Evolutionary conservation across 208 protist species (phyloP).

Genomic region (Vickermania spadyakhi): DNA sequence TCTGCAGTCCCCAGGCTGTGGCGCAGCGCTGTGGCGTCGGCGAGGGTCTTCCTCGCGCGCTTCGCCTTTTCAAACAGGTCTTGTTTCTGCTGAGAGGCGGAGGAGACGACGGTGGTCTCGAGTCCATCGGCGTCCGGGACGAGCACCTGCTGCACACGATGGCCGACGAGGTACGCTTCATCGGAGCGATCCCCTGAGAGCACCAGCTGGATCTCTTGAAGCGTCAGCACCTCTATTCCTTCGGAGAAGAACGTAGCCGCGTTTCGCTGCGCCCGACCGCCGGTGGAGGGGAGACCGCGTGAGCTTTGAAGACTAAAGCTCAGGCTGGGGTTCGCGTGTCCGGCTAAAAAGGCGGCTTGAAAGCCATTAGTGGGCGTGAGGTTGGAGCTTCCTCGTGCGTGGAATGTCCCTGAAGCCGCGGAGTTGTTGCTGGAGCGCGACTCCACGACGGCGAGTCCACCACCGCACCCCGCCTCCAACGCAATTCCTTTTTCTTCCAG

Average conservation of each 20-base stretch:
- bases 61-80: no score
- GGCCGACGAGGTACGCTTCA: neutral
- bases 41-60: no score
- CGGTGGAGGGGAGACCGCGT: neutral
- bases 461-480: neutral
- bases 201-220: neutral
- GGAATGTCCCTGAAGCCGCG: neutral
- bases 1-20: no score
- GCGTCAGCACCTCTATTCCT: neutral
- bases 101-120: neutral
- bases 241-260: neutral
- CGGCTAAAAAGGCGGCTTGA: neutral
- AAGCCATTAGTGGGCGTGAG: neutral
- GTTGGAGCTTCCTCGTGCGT: neutral
- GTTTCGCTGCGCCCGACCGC: neutral
- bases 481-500: no score
- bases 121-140: neutral
- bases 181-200: neutral
- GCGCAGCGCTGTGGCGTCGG: no score
- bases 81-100: neutral
- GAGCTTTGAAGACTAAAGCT: neutral
- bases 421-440: no score
- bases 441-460: no score
- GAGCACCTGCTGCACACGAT: neutral
- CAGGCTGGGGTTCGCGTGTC: neutral